These are phyloP conservation scores for Friedmanniomyces endolithicus DNA, from an alignment of 495 filamentous ascomycete genomes.

Conservation along the genomic window DNA sequence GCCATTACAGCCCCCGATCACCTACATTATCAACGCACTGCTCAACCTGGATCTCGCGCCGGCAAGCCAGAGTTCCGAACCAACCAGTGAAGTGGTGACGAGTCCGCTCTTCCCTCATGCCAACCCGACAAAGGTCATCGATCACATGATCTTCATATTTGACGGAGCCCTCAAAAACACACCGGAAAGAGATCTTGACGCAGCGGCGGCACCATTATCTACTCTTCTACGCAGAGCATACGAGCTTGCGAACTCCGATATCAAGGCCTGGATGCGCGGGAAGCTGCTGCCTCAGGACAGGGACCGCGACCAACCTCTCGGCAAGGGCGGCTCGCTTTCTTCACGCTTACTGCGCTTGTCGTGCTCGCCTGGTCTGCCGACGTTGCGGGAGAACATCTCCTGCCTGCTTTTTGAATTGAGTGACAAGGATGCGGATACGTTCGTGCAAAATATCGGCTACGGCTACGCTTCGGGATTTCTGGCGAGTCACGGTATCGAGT, in stretches of 20 bases:
- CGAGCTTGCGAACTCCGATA: constrained; percentile 53
- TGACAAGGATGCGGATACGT: constrained; percentile 37
- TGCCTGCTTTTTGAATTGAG: constrained; percentile 78
- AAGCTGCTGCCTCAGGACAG: constrained; percentile 63
- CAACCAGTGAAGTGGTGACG: constrained; percentile 9
- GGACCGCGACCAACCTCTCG: constrained; percentile 69
- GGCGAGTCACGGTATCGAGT: constrained; percentile 62
- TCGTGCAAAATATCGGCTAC: constrained; percentile 46
- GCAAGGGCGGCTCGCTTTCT: constrained; percentile 59
- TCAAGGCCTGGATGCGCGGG: constrained; percentile 49
- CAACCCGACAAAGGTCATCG: constrained; percentile 48
- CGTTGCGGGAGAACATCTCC: constrained; percentile 62
- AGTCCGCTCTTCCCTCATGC: constrained; percentile 49
- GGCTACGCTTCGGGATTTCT: constrained; percentile 86
- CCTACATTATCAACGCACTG: constrained; percentile 63
- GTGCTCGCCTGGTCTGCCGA: constrained; percentile 53
- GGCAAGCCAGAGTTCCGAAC: constrained; percentile 31
- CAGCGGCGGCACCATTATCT: constrained; percentile 53
- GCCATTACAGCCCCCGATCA: constrained; percentile 48
- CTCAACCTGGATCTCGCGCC: constrained; percentile 57
- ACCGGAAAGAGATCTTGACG: constrained; percentile 54
- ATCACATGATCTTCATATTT: constrained; percentile 62
- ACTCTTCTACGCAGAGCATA: constrained; percentile 60
- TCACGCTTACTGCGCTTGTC: constrained; percentile 71
- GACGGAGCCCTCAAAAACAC: constrained; percentile 50